Conservation (phyloP, 441 rosid genomes). For the Pelargonium cotyledonis region DNA sequence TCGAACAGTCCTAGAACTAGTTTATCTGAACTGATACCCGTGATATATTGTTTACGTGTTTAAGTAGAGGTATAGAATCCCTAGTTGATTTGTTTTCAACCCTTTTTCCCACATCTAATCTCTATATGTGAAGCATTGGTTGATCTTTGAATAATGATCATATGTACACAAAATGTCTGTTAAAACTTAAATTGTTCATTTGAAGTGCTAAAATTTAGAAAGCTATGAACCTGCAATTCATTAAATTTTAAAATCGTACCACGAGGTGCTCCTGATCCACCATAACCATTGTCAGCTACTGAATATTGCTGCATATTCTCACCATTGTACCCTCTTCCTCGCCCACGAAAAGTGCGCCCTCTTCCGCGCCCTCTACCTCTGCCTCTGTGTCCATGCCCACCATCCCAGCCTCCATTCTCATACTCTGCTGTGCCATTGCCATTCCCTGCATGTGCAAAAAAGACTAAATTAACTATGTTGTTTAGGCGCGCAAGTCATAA, state of each 20-base stretch:
- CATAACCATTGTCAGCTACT: conserved; percentile 30
- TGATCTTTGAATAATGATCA: too few species aligned
- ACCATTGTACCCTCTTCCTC: conserved; percentile 33
- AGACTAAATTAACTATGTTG: too few species aligned
- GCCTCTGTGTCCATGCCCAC: conserved; percentile 31
- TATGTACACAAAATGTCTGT: too few species aligned
- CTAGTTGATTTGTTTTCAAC: too few species aligned
- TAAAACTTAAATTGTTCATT: too few species aligned
- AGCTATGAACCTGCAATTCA: neutral
- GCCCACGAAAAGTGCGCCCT: conserved; percentile 31
- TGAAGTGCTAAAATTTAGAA: neutral
- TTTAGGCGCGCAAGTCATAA: too few species aligned
- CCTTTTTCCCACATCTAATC: too few species aligned
- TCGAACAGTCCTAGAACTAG: too few species aligned
- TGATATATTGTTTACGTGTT: too few species aligned
- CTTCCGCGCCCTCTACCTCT: conserved; percentile 47
- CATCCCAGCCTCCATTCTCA: conserved; percentile 35
- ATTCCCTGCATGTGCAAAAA: conserved; percentile 26
- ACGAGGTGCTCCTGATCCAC: conserved; percentile 21
- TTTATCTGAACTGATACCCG: too few species aligned
- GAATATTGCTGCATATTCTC: conserved; percentile 28
- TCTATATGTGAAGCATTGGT: too few species aligned
- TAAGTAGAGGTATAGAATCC: too few species aligned
- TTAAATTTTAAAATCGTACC: conserved; percentile 18
- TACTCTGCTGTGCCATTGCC: conserved; percentile 30